Evolutionary conservation across 768 basidiomycete species (phyloP).

Genomic region (Suillus decipiens): DNA sequence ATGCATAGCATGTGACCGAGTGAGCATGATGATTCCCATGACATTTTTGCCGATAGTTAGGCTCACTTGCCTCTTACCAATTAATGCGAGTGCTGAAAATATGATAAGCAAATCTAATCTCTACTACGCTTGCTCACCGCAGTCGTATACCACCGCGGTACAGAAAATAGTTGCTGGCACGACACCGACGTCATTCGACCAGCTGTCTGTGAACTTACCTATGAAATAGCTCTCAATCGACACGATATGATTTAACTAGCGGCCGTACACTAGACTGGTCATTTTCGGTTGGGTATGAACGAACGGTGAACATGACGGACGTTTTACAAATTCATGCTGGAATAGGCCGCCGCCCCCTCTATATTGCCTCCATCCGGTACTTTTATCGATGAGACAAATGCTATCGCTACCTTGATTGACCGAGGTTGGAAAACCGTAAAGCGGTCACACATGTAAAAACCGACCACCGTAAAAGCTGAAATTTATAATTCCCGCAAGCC

Average conservation of each 20-base stretch:
- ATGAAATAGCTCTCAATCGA: not conserved
- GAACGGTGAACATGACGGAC: not conserved
- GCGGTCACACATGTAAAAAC: not conserved
- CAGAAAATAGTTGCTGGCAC: not conserved
- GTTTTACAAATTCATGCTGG: not conserved
- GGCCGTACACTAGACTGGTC: not conserved
- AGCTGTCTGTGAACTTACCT: not conserved
- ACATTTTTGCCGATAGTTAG: not conserved
- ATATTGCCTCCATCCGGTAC: not conserved
- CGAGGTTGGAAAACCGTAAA: not conserved
- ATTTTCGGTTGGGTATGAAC: not conserved
- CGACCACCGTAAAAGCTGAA: not conserved
- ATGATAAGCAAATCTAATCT: not conserved
- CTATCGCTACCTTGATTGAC: not conserved
- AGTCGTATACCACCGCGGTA: not conserved
- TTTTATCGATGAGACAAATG: not conserved
- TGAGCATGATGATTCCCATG: not conserved
- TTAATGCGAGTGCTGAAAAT: not conserved
- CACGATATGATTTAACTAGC: not conserved
- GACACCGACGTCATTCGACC: not conserved
- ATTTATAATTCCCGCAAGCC: not conserved
- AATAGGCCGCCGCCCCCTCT: not conserved
- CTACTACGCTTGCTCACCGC: not conserved
- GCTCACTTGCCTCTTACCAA: not conserved
- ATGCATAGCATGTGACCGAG: not conserved